Percentiles rank a stretch among this genome's conserved stretches.
These are phyloP conservation scores for Parsonsia alboflavescens DNA, from an alignment of 257 asterid species.

Conservation along the genomic window DNA sequence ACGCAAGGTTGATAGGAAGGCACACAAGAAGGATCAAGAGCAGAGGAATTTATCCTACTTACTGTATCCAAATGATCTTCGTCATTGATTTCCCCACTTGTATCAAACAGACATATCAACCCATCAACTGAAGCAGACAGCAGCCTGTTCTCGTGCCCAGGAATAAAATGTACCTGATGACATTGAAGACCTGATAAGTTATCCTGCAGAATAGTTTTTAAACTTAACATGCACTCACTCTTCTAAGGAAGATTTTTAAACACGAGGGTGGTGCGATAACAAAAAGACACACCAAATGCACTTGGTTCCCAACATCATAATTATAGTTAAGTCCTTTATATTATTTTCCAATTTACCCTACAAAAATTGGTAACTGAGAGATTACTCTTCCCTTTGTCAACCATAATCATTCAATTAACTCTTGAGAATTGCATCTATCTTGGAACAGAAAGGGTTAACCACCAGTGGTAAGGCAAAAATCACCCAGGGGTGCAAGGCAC, in stretches of 20 bases:
- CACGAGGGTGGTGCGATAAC: not conserved
- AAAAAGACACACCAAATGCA: not conserved
- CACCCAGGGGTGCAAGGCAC: too few relatives aligned
- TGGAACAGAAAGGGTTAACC: not conserved
- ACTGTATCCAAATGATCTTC: constrained; percentile 82
- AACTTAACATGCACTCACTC: constrained; percentile 10
- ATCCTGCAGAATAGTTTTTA: not conserved
- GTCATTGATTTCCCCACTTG: constrained; percentile 80
- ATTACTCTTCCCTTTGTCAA: not conserved
- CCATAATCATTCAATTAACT: not conserved
- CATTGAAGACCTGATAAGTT: not conserved
- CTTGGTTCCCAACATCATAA: not conserved
- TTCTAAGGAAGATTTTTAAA: not conserved
- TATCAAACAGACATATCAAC: constrained; percentile 83
- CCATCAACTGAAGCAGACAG: constrained; percentile 95
- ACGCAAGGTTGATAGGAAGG: not conserved
- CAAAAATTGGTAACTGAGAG: not conserved
- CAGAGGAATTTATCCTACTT: constrained; percentile 28
- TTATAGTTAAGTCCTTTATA: not conserved
- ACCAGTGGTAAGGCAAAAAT: not conserved
- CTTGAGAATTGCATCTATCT: not conserved
- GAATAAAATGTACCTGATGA: constrained; percentile 76
- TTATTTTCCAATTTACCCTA: not conserved
- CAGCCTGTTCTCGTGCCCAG: constrained; percentile 68
- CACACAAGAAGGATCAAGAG: constrained; percentile 5